A percentile compares a stretch with the other conserved stretches of the same genome.
Conservation (phyloP, 2,329 filamentous ascomycete species). For the Proliferodiscus dingleyae region DNA sequence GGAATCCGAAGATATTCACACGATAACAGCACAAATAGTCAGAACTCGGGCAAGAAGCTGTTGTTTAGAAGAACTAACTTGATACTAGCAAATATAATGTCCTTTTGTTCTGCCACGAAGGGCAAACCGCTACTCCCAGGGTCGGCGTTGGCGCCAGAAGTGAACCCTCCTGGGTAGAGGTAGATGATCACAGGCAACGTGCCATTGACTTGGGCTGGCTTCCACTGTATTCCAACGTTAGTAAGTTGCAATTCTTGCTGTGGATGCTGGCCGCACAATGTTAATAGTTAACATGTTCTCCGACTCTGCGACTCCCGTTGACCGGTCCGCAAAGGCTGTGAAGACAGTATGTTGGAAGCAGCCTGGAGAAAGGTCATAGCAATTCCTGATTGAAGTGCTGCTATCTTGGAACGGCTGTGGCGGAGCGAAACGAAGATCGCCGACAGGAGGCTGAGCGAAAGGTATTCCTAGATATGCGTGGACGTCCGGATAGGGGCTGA, state of each 20-base stretch:
- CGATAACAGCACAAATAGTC: conserved; percentile 23
- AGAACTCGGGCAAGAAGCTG: too few relatives aligned
- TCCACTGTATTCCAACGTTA: neutral
- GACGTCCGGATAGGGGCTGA: neutral
- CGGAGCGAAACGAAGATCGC: conserved; percentile 2
- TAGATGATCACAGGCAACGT: conserved; percentile 30
- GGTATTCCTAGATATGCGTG: neutral
- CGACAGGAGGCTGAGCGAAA: neutral
- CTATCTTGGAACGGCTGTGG: neutral
- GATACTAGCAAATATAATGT: conserved; percentile 39
- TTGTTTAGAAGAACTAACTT: conserved; percentile 37
- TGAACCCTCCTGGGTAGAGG: conserved; percentile 38
- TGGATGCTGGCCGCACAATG: neutral
- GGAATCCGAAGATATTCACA: conserved; percentile 33
- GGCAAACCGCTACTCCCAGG: conserved; percentile 37
- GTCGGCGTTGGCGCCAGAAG: conserved; percentile 34
- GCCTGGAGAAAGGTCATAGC: neutral
- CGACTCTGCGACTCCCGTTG: conserved; percentile 1
- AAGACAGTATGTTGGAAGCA: neutral
- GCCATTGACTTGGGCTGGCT: neutral
- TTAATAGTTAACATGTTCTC: conserved; percentile 2
- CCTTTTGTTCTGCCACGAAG: conserved; percentile 35
- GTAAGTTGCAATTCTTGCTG: too few relatives aligned
- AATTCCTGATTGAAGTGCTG: neutral
- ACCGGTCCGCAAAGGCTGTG: conserved; percentile 1